A percentile compares a stretch with the other conserved stretches of the same genome.
Conservation (phyloP, 805 yeast species). For the Metschnikowia koreensis region DNA sequence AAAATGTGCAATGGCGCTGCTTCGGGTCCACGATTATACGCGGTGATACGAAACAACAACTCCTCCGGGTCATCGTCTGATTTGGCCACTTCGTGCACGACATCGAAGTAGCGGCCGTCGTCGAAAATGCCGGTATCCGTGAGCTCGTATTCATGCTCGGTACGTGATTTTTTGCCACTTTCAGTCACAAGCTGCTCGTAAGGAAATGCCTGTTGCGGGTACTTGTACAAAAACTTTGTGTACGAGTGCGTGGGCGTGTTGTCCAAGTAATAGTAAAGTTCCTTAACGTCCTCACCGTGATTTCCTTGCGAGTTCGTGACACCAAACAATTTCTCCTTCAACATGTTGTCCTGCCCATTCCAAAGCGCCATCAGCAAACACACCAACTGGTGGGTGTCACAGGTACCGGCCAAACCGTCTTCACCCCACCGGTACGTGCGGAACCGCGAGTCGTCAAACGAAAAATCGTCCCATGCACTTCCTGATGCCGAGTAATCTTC, state of each 20-base stretch:
- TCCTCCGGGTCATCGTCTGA: constrained; percentile 79
- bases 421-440: constrained; percentile 94
- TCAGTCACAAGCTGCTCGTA: constrained; percentile 70
- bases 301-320: constrained; percentile 91
- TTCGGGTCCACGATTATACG: constrained; percentile 76
- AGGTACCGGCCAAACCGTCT: constrained; percentile 88
- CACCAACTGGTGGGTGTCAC: constrained; percentile 76
- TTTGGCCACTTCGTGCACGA: constrained; percentile 87
- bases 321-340: constrained; percentile 86
- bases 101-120: constrained; percentile 78
- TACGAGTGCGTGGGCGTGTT: constrained; percentile 92
- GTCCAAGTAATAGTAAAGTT: constrained; percentile 78
- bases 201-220: constrained; percentile 85
- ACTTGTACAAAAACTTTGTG: constrained; percentile 87
- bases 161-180: constrained; percentile 62
- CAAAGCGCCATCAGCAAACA: constrained; percentile 83
- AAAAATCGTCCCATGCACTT: constrained; percentile 87
- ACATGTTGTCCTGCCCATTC: constrained; percentile 83
- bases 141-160: constrained; percentile 76
- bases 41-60: constrained; percentile 78
- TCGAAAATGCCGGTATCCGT: constrained; percentile 77
- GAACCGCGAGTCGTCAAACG: constrained; percentile 78
- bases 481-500: constrained; percentile 87
- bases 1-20: constrained; percentile 86
- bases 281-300: constrained; percentile 95